Evolutionary conservation across 2,329 filamentous ascomycete species (phyloP).

Genomic region (Cladobotryum mycophilum): DNA sequence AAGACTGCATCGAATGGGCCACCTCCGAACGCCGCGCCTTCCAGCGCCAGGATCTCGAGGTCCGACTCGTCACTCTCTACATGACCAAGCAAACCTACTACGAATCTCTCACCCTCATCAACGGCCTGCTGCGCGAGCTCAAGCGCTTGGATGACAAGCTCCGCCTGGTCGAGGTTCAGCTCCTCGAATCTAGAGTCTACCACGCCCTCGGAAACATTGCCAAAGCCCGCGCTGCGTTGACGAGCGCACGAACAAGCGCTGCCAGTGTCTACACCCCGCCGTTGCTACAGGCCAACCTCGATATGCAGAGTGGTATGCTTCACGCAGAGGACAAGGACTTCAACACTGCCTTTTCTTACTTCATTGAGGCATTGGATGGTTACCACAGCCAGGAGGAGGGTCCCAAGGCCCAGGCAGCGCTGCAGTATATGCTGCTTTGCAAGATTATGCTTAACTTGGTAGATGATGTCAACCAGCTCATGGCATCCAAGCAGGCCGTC

Average conservation of each 20-base stretch:
- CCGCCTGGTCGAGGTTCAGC: conserved; percentile 93
- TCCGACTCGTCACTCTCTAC: conserved; percentile 84
- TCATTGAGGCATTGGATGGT: conserved; percentile 96
- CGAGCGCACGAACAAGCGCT: conserved; percentile 87
- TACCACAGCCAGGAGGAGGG: conserved; percentile 90
- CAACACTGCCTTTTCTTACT: conserved; percentile 97
- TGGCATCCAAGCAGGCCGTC: conserved; percentile 92
- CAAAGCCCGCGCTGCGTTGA: conserved; percentile 91
- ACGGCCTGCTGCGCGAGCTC: conserved; percentile 88
- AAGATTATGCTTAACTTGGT: conserved; percentile 99
- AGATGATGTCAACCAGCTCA: conserved; percentile 91
- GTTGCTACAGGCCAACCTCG: conserved; percentile 86
- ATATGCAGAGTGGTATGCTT: conserved; percentile 99
- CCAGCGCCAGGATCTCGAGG: conserved; percentile 96
- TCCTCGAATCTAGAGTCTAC: conserved; percentile 94
- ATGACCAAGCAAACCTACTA: conserved; percentile 98
- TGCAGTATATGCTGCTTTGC: conserved; percentile 99
- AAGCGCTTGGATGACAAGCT: conserved; percentile 98
- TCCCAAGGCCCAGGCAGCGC: conserved; percentile 83
- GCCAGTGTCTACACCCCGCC: conserved; percentile 97
- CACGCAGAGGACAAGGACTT: conserved; percentile 99
- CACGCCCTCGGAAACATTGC: conserved; percentile 94
- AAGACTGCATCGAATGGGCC: conserved; percentile 99
- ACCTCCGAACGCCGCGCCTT: conserved; percentile 91
- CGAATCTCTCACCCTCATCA: conserved; percentile 93